Evolutionary conservation across 1,139 yeast genomes (phyloP), one percentile per base, ranked within the genome.

Genomic region (Pneumocystis carinii): DNA sequence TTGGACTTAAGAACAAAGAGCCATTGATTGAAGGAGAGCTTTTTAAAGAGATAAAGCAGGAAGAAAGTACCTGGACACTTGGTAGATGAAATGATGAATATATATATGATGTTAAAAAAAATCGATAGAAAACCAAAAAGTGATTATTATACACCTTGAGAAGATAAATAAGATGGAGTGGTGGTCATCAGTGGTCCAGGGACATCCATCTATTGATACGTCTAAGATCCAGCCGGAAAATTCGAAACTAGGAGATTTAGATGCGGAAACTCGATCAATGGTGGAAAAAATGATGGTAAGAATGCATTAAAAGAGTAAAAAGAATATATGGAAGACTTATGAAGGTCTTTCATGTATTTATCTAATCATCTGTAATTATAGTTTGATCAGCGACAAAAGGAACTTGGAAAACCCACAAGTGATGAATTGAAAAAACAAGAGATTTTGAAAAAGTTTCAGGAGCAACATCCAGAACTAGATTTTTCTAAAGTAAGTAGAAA

Each of bases 201-300:
- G 73, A 5, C 80, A 78, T 60, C 79, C 79, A 24, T 73, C 75
- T 66, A 76, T 77, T 62, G 79, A 78, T 66, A 75, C 76, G 14
- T 68, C 74, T 24, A 71, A 75, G 66, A 73, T 78, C 60, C 72
- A 72, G 69, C 81, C 81, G 2, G 80, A 77, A 66, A 72, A 71
- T 61, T 71, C 77, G 12, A 72, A 73, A 59, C 70, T 78, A 39
- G 70, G 75, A 60, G 81, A 78, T 65, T 69, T 78, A 63, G 81
- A 78, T 64, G 71, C 71, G 32, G 78, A 76, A 61, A 77, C 81
- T 2, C 68, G 79, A 19, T 75, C 77, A 3, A 75, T 74, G 72
- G 81, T 78, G 1, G 81, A 78, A 68, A 78, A 78, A 65, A 77
- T 78, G 81, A 77, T 78, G 81, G 67, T 48, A 48, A 37, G 39